Percentiles rank a stretch among this genome's conserved stretches.
These are phyloP conservation scores for Kwoniella botswanensis DNA, from an alignment of 768 basidiomycete species.

Conservation along the genomic window DNA sequence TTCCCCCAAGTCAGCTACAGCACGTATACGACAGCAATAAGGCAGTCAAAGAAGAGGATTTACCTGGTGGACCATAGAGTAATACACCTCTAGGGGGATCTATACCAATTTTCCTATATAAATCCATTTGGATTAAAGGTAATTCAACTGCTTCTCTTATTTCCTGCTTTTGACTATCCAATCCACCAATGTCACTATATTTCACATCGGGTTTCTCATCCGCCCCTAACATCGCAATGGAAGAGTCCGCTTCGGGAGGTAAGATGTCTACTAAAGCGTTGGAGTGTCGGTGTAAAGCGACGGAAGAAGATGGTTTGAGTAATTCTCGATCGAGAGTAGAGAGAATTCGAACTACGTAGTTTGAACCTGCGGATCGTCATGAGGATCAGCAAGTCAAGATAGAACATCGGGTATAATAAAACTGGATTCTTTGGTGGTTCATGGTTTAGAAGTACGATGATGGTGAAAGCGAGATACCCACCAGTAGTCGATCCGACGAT, in stretches of 20 bases:
- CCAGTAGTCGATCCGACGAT: slow-evolving; percentile 94
- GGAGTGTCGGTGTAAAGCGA: slow-evolving; percentile 98
- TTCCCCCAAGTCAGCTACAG: slow-evolving; percentile 7
- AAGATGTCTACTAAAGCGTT: slow-evolving; percentile 98
- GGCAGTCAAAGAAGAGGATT: slow-evolving; percentile 30
- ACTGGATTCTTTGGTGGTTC: neutral
- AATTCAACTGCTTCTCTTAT: slow-evolving; percentile 98
- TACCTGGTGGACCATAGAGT: slow-evolving; percentile 95
- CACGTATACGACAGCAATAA: too few species aligned
- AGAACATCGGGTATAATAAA: too few species aligned
- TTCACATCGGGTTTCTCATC: slow-evolving; percentile 94
- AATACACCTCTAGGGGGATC: slow-evolving; percentile 97
- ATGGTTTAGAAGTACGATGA: neutral
- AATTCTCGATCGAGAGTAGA: slow-evolving; percentile 96
- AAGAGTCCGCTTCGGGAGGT: slow-evolving; percentile 97
- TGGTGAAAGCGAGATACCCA: slow-evolving; percentile 26
- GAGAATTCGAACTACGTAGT: slow-evolving; percentile 96
- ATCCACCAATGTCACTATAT: slow-evolving; percentile 93
- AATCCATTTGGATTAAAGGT: slow-evolving; percentile 79
- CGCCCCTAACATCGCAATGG: slow-evolving; percentile 89
- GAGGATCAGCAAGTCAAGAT: neutral
- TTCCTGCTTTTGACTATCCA: slow-evolving; percentile 98
- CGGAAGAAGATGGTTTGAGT: slow-evolving; percentile 93
- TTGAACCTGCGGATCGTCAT: slow-evolving; percentile 67
- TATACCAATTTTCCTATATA: slow-evolving; percentile 99